Percentiles rank a stretch among this genome's conserved stretches.
phyloP scores from a whole-genome alignment of 2,329 filamentous ascomycete species.

The Trichoderma guizhouense region DNA sequence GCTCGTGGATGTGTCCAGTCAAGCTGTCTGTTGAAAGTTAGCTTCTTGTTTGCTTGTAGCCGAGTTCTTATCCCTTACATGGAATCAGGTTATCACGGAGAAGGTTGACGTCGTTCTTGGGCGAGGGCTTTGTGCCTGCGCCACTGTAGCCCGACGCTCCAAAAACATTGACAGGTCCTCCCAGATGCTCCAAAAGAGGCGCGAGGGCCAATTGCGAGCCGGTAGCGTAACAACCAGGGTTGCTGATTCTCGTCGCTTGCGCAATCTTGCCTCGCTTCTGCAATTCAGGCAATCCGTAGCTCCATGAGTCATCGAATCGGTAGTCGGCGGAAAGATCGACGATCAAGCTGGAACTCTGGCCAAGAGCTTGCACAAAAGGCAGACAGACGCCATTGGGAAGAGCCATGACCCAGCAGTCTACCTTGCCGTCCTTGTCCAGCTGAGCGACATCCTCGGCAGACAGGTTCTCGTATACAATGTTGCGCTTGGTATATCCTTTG shows the following conservation, averaged over 20 bases:
- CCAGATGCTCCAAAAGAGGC: neutral
- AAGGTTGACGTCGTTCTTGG: neutral
- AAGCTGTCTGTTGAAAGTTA: neutral
- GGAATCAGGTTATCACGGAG: neutral
- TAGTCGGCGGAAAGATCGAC: neutral
- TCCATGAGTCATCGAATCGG: neutral
- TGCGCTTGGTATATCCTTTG: neutral
- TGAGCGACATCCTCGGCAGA: neutral
- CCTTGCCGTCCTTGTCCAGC: neutral
- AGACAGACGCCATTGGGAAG: neutral
- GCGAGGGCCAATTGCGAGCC: neutral
- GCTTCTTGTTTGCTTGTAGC: neutral
- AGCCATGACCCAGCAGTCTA: neutral
- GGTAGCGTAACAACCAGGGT: neutral
- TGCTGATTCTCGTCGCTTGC: neutral
- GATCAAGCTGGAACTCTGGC: neutral
- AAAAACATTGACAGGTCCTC: neutral
- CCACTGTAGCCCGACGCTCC: neutral
- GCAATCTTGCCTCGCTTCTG: neutral
- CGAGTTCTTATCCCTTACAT: neutral
- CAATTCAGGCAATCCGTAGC: neutral
- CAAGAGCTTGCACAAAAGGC: neutral
- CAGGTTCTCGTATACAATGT: neutral
- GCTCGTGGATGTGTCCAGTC: neutral
- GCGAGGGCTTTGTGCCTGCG: neutral